A percentile compares a stretch with the other conserved stretches of the same genome.
Conservation (phyloP, 83 land plant genomes). For the Picea abies region DNA sequence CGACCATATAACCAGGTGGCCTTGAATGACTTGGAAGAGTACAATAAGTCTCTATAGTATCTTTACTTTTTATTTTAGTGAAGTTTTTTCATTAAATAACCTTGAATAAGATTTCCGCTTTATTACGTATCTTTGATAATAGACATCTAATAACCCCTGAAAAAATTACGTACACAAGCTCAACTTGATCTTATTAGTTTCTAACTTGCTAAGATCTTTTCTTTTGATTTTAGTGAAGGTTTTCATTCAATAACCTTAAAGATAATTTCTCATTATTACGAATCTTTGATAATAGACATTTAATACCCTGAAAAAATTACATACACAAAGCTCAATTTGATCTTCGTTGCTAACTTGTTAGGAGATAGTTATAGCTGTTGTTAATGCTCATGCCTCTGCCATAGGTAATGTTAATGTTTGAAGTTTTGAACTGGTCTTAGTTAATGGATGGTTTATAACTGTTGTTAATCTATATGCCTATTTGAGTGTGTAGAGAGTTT, state of each 20-base stretch:
- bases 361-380: too few relatives aligned
- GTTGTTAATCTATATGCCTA: background rate
- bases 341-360: too few relatives aligned
- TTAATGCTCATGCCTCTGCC: too few relatives aligned
- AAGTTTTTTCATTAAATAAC: background rate
- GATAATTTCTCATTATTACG: too few relatives aligned
- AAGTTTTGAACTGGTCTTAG: too few relatives aligned
- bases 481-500: background rate
- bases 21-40: background rate
- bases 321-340: too few relatives aligned
- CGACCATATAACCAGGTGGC: conserved; percentile 93
- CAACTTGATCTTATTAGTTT: background rate
- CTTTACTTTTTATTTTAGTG: background rate
- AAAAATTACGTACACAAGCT: background rate
- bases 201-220: background rate
- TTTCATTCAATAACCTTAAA: too few relatives aligned
- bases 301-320: too few relatives aligned
- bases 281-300: too few relatives aligned
- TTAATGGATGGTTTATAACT: background rate
- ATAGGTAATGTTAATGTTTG: too few relatives aligned
- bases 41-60: background rate
- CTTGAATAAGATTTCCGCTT: background rate
- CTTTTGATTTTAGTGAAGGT: too few relatives aligned
- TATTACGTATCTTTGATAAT: background rate
- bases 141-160: background rate